Evolutionary conservation across 2,329 filamentous ascomycete species (phyloP).

Genomic region (Neofusicoccum umdonicola): DNA sequence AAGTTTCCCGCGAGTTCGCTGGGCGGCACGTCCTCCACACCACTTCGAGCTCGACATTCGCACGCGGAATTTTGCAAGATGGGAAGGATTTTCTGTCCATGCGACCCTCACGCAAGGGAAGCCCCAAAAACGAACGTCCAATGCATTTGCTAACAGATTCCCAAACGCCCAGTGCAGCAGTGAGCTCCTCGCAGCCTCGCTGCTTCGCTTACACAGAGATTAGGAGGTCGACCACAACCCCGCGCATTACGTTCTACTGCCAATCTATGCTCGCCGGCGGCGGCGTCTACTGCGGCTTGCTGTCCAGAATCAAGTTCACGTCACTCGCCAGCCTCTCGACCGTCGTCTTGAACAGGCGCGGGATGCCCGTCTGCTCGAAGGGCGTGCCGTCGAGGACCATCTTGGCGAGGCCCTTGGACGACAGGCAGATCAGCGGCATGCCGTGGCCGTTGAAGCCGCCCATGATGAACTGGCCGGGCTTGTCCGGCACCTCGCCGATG

Average conservation of each 20-base stretch:
- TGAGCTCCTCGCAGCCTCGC: too few species aligned
- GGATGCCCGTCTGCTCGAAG: constrained; percentile 40
- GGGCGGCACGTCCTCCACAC: neutral
- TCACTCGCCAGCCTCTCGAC: constrained; percentile 25
- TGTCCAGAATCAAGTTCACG: constrained; percentile 9
- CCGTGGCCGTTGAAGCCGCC: constrained; percentile 54
- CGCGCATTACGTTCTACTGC: too few species aligned
- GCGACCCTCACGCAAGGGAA: too few species aligned
- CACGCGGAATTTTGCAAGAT: neutral
- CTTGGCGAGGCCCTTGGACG: constrained; percentile 40
- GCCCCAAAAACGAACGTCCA: too few species aligned
- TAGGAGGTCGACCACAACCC: too few species aligned
- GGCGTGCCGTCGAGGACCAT: constrained; percentile 37
- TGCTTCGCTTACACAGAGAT: too few species aligned
- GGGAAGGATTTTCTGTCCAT: neutral
- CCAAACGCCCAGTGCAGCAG: too few species aligned
- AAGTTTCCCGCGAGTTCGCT: neutral
- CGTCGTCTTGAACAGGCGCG: constrained; percentile 37
- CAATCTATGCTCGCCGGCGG: too few species aligned
- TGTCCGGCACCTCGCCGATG: constrained; percentile 45
- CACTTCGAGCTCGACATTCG: neutral
- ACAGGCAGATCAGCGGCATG: constrained; percentile 48
- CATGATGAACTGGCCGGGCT: constrained; percentile 43
- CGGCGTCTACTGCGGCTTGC: constrained; percentile 1
- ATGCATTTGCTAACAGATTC: too few species aligned